Base-by-base conservation (phyloP, 306 rosid species). In the Urtica urens region DNA sequence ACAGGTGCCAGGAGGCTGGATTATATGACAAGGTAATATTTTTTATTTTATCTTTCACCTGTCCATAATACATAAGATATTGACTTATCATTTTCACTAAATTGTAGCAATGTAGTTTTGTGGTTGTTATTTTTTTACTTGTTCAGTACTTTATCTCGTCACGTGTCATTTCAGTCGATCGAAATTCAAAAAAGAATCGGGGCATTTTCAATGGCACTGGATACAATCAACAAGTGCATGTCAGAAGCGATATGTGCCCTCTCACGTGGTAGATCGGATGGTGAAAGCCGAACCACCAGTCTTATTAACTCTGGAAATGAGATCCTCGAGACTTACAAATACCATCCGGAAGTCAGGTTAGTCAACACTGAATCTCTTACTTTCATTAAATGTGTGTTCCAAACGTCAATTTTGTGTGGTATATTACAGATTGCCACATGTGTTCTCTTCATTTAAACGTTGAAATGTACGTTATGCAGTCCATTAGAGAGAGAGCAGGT, bases 161-260 rank as follows among this genome's bases (percentile, higher is more conserved):
- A 42, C 23, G 49, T 30, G 42, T 22, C 53, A 1, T 27, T 60
- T 42, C 82, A 90, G 99, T 85, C 95, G 30, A 75, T 90, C 44
- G 99, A 90, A 77, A 77, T 90, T 62, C 85, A 85, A 75, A 90
- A 79, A 77, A 83, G 99, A 60, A 78, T 90, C 37, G 93, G 93
- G 23, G 94, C 96, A 54, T 85, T 90, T 67, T 90, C 99, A 46
- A 66, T 72, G 82, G 99, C 99, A 10, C 58, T 90, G 69, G 87
- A 90, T 67, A 85, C 94, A 40, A 85, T 82, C 71, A 90, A 85
- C 54, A 90, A 75, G 78, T 90, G 95, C 72, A 84, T 90, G 49
- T 81, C 99, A 20, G 96, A 90, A 71, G 94, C 99, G 53, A 71
- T 90, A 53, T 85, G 94, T 51, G 72, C 95, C 46, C 66, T 90